Evolutionary conservation across 2,329 filamentous ascomycete species (phyloP).

Genomic region (Truncatella angustata): DNA sequence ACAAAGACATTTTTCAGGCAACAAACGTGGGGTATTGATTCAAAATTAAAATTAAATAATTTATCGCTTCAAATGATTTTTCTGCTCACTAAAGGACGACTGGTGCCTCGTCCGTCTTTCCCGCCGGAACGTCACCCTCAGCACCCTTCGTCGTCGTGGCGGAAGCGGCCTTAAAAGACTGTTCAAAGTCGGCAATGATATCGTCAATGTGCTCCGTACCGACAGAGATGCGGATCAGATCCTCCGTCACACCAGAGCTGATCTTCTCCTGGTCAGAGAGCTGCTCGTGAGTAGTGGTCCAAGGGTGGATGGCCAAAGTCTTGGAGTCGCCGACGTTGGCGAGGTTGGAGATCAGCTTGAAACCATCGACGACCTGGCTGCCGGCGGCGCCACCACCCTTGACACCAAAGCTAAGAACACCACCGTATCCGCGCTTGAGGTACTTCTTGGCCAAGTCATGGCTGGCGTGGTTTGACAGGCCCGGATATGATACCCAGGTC

Average conservation of each 20-base stretch:
- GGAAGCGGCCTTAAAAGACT: conserved; percentile 69
- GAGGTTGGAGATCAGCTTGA: conserved; percentile 93
- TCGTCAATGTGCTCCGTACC: conserved; percentile 97
- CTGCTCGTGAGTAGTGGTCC: conserved; percentile 94
- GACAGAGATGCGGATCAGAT: conserved; percentile 91
- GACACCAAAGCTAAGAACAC: conserved; percentile 89
- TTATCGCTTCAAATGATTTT: not conserved
- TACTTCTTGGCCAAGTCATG: conserved; percentile 85
- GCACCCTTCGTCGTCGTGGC: conserved; percentile 39
- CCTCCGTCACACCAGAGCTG: conserved; percentile 81
- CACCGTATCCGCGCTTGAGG: conserved; percentile 78
- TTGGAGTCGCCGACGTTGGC: conserved; percentile 97
- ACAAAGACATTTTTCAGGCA: too few species aligned
- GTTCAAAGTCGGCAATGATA: conserved; percentile 93
- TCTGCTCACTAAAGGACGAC: conserved; percentile 1
- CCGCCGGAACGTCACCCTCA: conserved; percentile 24
- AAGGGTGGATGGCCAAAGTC: conserved; percentile 91
- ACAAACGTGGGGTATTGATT: too few species aligned
- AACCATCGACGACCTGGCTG: conserved; percentile 84
- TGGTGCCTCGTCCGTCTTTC: conserved; percentile 36
- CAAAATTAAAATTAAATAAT: too few species aligned
- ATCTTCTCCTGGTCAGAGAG: conserved; percentile 74
- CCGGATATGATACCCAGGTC: conserved; percentile 91
- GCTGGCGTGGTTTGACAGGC: conserved; percentile 76
- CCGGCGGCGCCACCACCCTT: conserved; percentile 85